phyloP scores from a whole-genome alignment of 169 alveolate species.

The Condylostoma magnum region DNA sequence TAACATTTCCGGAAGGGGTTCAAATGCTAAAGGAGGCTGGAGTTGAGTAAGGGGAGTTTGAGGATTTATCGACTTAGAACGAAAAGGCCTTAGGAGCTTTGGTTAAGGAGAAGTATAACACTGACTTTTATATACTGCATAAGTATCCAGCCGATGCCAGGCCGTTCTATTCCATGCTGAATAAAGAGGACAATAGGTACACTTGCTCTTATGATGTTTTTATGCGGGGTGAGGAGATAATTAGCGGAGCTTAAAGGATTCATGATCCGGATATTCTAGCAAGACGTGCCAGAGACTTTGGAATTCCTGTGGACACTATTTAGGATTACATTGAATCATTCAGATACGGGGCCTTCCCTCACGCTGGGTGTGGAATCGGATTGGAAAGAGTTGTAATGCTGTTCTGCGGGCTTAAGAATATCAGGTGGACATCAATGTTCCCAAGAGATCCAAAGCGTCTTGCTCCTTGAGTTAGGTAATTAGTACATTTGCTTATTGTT shows the following conservation, averaged over 20 bases:
- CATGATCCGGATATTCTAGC: conserved; percentile 95
- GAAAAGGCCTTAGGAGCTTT: conserved; percentile 93
- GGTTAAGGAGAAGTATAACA: conserved; percentile 93
- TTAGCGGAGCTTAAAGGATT: conserved; percentile 99
- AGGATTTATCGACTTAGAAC: conserved; percentile 92
- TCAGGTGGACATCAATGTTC: conserved; percentile 96
- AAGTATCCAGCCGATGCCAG: conserved; percentile 96
- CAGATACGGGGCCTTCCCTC: conserved; percentile 97
- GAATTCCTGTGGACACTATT: conserved; percentile 87
- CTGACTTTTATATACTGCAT: conserved; percentile 97
- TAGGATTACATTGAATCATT: conserved; percentile 94
- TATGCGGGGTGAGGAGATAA: conserved; percentile 99
- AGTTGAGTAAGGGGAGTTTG: conserved; percentile 47
- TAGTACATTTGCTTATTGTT: too few relatives aligned
- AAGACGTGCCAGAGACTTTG: conserved; percentile 74
- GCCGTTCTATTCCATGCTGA: conserved; percentile 99
- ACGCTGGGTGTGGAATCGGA: conserved; percentile 99
- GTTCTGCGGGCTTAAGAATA: conserved; percentile 92
- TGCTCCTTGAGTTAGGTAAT: conserved; percentile 89
- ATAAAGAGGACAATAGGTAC: conserved; percentile 86
- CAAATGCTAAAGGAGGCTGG: conserved; percentile 86
- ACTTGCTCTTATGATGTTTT: conserved; percentile 96
- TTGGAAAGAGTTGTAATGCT: conserved; percentile 99
- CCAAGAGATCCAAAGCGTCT: conserved; percentile 99
- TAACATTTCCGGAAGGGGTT: conserved; percentile 88